Base-by-base conservation (phyloP, 176 grass and related monocot species). In the Pontederia paniculata region DNA sequence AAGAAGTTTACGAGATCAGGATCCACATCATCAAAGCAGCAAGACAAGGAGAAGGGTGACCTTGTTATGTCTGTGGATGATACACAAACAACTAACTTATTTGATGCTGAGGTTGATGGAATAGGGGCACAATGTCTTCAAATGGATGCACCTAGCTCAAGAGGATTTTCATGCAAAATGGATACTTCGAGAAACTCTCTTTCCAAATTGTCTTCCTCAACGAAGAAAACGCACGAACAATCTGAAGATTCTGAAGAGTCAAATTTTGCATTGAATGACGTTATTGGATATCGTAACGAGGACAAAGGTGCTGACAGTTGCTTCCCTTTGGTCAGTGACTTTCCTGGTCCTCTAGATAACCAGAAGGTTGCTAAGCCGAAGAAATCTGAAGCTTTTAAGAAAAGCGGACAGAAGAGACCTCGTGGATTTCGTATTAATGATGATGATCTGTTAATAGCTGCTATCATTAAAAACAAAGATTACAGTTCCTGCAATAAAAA, bases 391-490 rank as follows among this genome's bases (percentile, higher is more conserved):
- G 41, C 17, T 81, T 65, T 66, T 72, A 62, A 73, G 48, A 68
- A 67, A 61, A 76, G 42, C 44, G 52, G 59, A 21, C 79, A 68
- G 48, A 98, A 98, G 78, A 84, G 86, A 58, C 86, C 93, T 58
- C 77, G 70, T 62, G 83, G 79, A n/a, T 81, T 98, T 55, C 80
- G 78, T 14, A 91, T 98, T 78, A 78, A 79, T 55, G 93, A 98
- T 12, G 77, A 98, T 60, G 93, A 98, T 55, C 86, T 91, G 78
- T 76, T 98, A 79, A 84, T 91, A 50, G 74, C 93, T 69, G 86
- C 80, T 60, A 82, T 98, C 58, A 77, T 98, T 11, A 98, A 98
- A 84, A 88, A 91, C 43, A 98, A 86, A 69, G 86, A 98, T 72
- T 80, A 90, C 7, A 66, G 41, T 53, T 88, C 72, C 22, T 76